phyloP scores from a whole-genome alignment of 148 eudicot genomes.

The Rheum nobile region DNA sequence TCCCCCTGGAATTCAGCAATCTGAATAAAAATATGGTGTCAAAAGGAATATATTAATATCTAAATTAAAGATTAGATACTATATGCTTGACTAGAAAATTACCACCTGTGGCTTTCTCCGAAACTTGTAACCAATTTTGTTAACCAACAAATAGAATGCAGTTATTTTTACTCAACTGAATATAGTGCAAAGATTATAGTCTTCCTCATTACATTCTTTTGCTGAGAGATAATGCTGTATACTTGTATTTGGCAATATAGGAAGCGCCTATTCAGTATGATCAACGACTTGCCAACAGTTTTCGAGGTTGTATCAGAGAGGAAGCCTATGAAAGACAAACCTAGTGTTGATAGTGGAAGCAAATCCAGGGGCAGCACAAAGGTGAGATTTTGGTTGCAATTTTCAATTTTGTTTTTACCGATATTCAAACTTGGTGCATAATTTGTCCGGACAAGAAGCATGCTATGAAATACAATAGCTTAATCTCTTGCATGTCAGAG shows the following conservation, averaged over 20 bases:
- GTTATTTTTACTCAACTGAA: background rate
- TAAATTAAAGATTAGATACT: background rate
- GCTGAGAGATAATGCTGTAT: background rate
- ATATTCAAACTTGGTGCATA: background rate
- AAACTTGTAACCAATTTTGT: background rate
- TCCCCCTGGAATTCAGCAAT: background rate
- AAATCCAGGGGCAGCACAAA: constrained; percentile 65
- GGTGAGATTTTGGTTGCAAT: constrained; percentile 16
- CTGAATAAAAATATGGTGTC: background rate
- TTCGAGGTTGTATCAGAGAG: constrained; percentile 72
- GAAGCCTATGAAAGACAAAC: constrained; percentile 76
- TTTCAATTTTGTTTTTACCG: background rate
- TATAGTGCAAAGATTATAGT: background rate
- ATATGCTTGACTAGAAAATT: background rate
- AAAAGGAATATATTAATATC: background rate
- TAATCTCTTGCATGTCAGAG: background rate
- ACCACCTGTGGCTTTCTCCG: background rate
- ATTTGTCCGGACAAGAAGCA: background rate
- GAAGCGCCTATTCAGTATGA: constrained; percentile 82
- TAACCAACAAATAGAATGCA: background rate
- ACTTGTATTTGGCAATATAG: constrained; percentile 18
- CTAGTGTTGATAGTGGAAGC: constrained; percentile 78
- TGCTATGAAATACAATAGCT: background rate
- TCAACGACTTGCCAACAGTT: constrained; percentile 75
- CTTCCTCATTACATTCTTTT: background rate